Base-by-base conservation (phyloP, 208 protist genomes). In the Leptomonas seymouri region DNA sequence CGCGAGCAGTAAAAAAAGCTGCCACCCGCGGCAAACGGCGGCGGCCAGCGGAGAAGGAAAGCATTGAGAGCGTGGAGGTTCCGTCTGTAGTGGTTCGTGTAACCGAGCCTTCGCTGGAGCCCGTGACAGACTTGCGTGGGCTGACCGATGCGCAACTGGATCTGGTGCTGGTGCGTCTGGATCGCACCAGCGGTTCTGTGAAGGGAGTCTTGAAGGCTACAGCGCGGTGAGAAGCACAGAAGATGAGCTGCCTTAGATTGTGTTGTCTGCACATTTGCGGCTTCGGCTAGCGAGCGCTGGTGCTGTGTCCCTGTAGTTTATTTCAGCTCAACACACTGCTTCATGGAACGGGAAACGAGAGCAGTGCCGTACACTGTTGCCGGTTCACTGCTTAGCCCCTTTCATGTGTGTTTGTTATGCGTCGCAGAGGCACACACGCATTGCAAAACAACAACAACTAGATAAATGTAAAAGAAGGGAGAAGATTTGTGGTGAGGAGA, bases 141-240 rank as follows among this genome's bases (percentile, higher is more conserved):
- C 50, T 86, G 16, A 69, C 66, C 1, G 45, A 51, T 11, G 84
- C 75, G 14, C 57, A 80, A 27, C 49, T 90, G 39, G 53, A 83
- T 11, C 39, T 57, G 8, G 69, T 85, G 14, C 67, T 82, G n/a
- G 56, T 89, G 15, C 59, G 46, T 5, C 56, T 83, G 1, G 73
- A 86, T 50, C 76, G 74, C 1, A 21, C 62, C 4, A 66, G 56
- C 0, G 59, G 70, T 31, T 89, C 81, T 15, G 45, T 86, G 1
- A 67, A 60, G 46, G 65, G 51, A 9, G 65, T 79, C 12, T 31
- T 67, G 27, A 67, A 73, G 30, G 67, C 46, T 3, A 55, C 30
- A 39, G 39, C 41, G 16, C 34, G 34, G 28, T 25, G 36, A 16
- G 46, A 4, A 41, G 18, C 2, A 14, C 41, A 64, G 7, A 31